These are phyloP conservation scores for Saposhnikovia divaricata DNA, from an alignment of 129 eudicot species.

Conservation along the genomic window DNA sequence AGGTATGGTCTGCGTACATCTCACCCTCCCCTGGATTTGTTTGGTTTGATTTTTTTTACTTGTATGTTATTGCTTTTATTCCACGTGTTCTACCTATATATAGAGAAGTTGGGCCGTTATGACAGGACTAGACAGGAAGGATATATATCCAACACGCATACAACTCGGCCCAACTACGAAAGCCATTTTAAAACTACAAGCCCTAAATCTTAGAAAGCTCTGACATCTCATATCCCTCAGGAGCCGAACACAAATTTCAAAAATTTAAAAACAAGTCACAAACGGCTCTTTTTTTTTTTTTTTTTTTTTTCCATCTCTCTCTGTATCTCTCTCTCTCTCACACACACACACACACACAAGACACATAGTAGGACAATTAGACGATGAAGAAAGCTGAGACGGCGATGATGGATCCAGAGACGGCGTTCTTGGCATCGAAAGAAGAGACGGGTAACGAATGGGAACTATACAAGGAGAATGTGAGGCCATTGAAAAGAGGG, in stretches of 20 bases:
- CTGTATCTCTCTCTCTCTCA: not conserved
- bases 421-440: constrained; percentile 54
- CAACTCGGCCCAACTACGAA: not conserved
- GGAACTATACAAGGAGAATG: constrained; percentile 90
- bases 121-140: too few relatives aligned
- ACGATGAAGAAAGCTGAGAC: not conserved
- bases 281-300: not conserved
- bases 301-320: not conserved
- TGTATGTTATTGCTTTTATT: too few relatives aligned
- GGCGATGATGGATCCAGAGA: constrained; percentile 56
- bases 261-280: not conserved
- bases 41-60: too few relatives aligned
- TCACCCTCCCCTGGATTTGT: too few relatives aligned
- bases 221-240: not conserved
- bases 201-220: not conserved
- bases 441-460: constrained; percentile 66
- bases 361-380: not conserved
- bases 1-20: too few relatives aligned
- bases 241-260: not conserved
- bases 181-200: not conserved
- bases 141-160: too few relatives aligned
- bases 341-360: not conserved
- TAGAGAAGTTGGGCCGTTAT: too few relatives aligned
- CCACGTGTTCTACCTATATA: too few relatives aligned
- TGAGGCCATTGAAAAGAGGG: constrained; percentile 83